Base-by-base conservation (phyloP, 441 rosid genomes). In the Adansonia gregorii region DNA sequence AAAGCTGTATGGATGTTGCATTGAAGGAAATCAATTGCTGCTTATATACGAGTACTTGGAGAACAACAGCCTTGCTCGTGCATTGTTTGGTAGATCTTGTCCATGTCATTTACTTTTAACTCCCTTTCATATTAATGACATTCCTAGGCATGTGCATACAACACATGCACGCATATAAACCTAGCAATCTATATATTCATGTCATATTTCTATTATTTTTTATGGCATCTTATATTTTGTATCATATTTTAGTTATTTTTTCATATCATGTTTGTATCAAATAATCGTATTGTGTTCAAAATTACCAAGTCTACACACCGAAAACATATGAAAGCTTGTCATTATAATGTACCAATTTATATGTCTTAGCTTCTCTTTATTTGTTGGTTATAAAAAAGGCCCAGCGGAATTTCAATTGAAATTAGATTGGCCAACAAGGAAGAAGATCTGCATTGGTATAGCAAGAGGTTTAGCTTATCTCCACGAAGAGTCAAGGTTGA, bases 381-480 rank as follows among this genome's bases (percentile, higher is more conserved):
- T 2, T 31, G 39, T 65, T 68, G 73, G 19, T 5, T 12, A 48
- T 48, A 15, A 0, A 67, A 67, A 68, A 56, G 73, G 41, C 73
- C 73, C 35, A 12, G 19, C 12, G 6, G 74, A 52, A 15, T 52
- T 15, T 52, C 74, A 31, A 46, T 78, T 89, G 77, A 87, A 85
- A 73, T 86, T 93, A 81, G 90, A 93, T 24, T 91, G 97, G 97
- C 35, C 87, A 48, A 87, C 90, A 8, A 93, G 96, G 72, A 77
- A 76, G 67, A 91, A 82, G 80, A 87, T 93, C 73, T 93, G 94
- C 79, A 8, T 89, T 11, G 94, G 89, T 19, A 84, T 93, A 54
- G 98, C 97, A 0, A 92, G 71, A 78, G 98, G 98, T 15, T 87
- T 93, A 51, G 90, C 90, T 63, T 92, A 90, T 78, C 94, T 93